Conservation (phyloP, 2,329 filamentous ascomycete genomes). For the Graphiopsis chlorocephala region DNA sequence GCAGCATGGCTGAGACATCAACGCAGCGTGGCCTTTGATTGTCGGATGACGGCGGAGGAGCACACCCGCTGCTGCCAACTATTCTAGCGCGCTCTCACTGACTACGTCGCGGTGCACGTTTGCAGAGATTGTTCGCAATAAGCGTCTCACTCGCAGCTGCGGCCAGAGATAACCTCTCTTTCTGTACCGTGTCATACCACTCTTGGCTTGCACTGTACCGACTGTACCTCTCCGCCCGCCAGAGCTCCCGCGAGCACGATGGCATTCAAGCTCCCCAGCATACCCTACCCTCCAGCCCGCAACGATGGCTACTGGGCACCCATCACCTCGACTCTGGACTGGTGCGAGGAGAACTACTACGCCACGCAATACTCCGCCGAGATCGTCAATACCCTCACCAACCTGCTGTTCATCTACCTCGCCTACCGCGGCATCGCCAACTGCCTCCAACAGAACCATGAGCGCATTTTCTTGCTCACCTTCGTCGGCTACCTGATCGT, state of each 20-base stretch:
- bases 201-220: background rate
- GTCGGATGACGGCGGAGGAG: conserved; percentile 7
- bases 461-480: conserved; percentile 68
- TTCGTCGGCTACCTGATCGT: conserved; percentile 62
- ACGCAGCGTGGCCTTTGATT: background rate
- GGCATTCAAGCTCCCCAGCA: conserved; percentile 29
- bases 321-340: conserved; percentile 71
- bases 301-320: conserved; percentile 56
- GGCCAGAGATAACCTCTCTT: background rate
- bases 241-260: conserved; percentile 35
- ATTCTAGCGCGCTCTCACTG: conserved; percentile 3
- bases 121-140: background rate
- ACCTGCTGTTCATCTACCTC: conserved; percentile 75
- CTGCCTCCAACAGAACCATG: conserved; percentile 70
- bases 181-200: background rate
- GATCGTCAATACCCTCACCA: conserved; percentile 77
- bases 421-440: conserved; percentile 72
- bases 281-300: conserved; percentile 31
- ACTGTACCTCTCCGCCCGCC: conserved; percentile 6
- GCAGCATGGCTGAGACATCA: background rate
- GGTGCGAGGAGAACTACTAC: conserved; percentile 81
- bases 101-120: conserved; percentile 2
- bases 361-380: conserved; percentile 73
- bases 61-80: conserved; percentile 9
- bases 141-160: background rate